Conservation (phyloP, 192 early-diverging fungal genomes). For the Rhizophagus prolifer region DNA sequence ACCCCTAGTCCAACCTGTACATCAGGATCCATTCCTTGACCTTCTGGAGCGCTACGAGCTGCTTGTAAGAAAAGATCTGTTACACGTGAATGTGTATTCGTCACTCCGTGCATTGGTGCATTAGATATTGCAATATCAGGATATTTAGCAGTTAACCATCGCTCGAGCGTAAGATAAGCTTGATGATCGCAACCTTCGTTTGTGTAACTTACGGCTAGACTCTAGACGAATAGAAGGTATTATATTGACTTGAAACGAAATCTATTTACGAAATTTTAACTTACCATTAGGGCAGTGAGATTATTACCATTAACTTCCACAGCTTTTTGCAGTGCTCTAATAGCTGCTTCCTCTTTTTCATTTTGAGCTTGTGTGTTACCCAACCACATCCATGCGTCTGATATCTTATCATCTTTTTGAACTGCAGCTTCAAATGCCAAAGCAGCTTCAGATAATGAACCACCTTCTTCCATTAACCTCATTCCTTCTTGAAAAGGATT, state of each 20-base stretch:
- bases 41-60: slow-evolving; percentile 59
- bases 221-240: slow-evolving; percentile 30
- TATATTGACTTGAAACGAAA: slow-evolving; percentile 42
- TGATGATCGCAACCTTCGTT: slow-evolving; percentile 92
- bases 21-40: slow-evolving; percentile 75
- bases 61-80: slow-evolving; percentile 81
- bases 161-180: slow-evolving; percentile 86
- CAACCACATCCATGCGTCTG: slow-evolving; percentile 83
- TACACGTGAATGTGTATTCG: slow-evolving; percentile 61
- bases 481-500: slow-evolving; percentile 64
- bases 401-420: slow-evolving; percentile 74
- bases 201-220: slow-evolving; percentile 91
- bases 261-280: neutral
- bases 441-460: slow-evolving; percentile 80
- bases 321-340: slow-evolving; percentile 86
- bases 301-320: slow-evolving; percentile 74
- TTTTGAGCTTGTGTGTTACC: slow-evolving; percentile 96
- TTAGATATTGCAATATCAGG: slow-evolving; percentile 47
- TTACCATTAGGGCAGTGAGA: slow-evolving; percentile 62
- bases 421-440: slow-evolving; percentile 91
- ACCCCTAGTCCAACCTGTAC: slow-evolving; percentile 96
- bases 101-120: slow-evolving; percentile 8
- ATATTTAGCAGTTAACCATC: slow-evolving; percentile 85
- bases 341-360: slow-evolving; percentile 94
- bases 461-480: slow-evolving; percentile 50